Percentiles rank a stretch among this genome's conserved stretches.
phyloP scores from a whole-genome alignment of 768 basidiomycete species.

The Pleurotus platypus region DNA sequence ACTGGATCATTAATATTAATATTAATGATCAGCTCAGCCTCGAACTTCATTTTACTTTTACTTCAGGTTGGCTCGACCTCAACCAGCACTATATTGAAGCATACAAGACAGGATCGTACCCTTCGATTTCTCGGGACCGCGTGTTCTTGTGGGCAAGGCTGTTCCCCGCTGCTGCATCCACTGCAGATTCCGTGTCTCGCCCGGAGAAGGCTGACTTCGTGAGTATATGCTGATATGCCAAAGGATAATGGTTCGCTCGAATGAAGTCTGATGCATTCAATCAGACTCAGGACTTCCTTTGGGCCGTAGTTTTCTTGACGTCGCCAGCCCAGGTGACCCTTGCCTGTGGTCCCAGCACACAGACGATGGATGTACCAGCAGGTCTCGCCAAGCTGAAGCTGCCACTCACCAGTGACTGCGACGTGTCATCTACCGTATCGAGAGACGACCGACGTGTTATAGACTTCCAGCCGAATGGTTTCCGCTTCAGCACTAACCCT shows the following conservation, averaged over 20 bases:
- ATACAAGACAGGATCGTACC: slow-evolving; percentile 68
- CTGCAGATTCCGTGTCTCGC: slow-evolving; percentile 49
- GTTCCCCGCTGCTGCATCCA: slow-evolving; percentile 51
- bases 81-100: slow-evolving; percentile 65
- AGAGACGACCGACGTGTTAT: slow-evolving; percentile 47
- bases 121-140: slow-evolving; percentile 54
- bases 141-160: slow-evolving; percentile 72
- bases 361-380: slow-evolving; percentile 45
- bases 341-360: slow-evolving; percentile 38
- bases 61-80: slow-evolving; percentile 58
- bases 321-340: slow-evolving; percentile 54
- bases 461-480: slow-evolving; percentile 43
- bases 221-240: background rate
- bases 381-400: slow-evolving; percentile 64
- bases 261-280: background rate
- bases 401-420: slow-evolving; percentile 47
- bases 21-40: slow-evolving; percentile 1
- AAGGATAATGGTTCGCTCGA: background rate
- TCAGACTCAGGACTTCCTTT: slow-evolving; percentile 62
- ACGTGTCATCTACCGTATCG: slow-evolving; percentile 43
- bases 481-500: slow-evolving; percentile 53
- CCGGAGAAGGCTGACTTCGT: slow-evolving; percentile 28
- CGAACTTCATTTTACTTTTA: slow-evolving; percentile 3
- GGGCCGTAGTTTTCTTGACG: slow-evolving; percentile 66
- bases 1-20: too few species aligned